A percentile compares a stretch with the other conserved stretches of the same genome.
phyloP scores from a whole-genome alignment of 1,284 basidiomycete genomes.

The Ustilago loliicola region DNA sequence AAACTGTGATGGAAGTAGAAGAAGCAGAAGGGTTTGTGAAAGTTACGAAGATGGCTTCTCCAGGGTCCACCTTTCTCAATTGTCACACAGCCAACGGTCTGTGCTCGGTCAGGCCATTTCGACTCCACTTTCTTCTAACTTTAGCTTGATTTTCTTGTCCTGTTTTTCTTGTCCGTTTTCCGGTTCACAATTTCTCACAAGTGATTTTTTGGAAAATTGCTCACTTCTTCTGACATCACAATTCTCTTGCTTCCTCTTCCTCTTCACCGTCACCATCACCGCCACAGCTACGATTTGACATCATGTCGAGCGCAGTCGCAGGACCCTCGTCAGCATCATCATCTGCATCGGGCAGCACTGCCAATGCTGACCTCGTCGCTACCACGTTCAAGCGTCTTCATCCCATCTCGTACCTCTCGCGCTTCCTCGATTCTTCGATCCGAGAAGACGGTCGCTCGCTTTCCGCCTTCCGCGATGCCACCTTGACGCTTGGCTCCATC shows the following conservation, averaged over 20 bases:
- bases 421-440: slow-evolving; percentile 52
- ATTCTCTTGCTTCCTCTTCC: not conserved
- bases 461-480: slow-evolving; percentile 38
- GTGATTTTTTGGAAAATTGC: not conserved
- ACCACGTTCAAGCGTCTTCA: slow-evolving; percentile 58
- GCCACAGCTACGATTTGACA: not conserved
- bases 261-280: slow-evolving; percentile 5
- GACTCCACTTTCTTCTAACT: slow-evolving; percentile 36
- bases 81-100: slow-evolving; percentile 15
- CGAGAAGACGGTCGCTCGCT: slow-evolving; percentile 54
- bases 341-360: not conserved
- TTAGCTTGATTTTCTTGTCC: not conserved
- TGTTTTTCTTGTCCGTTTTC: not conserved
- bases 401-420: slow-evolving; percentile 53
- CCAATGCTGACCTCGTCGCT: slow-evolving; percentile 39
- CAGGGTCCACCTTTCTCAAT: slow-evolving; percentile 13
- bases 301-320: slow-evolving; percentile 29
- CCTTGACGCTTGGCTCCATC: slow-evolving; percentile 47
- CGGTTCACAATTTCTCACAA: slow-evolving; percentile 1
- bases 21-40: not conserved
- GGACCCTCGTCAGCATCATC: slow-evolving; percentile 2
- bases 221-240: slow-evolving; percentile 3
- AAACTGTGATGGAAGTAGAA: not conserved
- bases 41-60: not conserved
- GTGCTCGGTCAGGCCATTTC: slow-evolving; percentile 22